These are phyloP conservation scores for Suillus weaverae DNA, from an alignment of 768 basidiomycete genomes.

Conservation along the genomic window DNA sequence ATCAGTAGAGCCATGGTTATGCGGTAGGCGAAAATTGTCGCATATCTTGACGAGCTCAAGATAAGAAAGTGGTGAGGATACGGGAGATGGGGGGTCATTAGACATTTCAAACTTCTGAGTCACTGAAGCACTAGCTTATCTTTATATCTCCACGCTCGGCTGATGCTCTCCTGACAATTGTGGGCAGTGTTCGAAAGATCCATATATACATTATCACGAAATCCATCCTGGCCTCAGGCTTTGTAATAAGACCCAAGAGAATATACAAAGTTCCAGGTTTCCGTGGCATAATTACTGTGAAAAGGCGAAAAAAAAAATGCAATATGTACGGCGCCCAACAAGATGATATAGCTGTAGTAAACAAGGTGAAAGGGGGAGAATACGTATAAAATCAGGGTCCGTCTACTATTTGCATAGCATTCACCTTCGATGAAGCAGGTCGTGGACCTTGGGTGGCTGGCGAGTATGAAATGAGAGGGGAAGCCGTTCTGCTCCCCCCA, in stretches of 20 bases:
- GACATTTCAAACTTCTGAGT: background rate
- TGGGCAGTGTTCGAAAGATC: background rate
- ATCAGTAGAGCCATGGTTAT: conserved; percentile 22
- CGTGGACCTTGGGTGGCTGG: conserved; percentile 1
- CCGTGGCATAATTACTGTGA: conserved; percentile 4
- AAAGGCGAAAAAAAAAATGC: background rate
- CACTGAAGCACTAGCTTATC: background rate
- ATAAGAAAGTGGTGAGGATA: conserved; percentile 36
- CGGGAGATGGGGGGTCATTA: conserved; percentile 2
- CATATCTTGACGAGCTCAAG: conserved; percentile 67
- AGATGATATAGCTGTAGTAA: conserved; percentile 4
- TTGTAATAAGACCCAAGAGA: conserved; percentile 2
- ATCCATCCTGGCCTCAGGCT: background rate
- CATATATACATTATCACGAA: conserved; percentile 1
- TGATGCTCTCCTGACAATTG: background rate
- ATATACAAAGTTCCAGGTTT: conserved; percentile 7
- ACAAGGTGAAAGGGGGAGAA: background rate
- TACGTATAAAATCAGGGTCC: background rate
- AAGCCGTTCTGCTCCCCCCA: background rate
- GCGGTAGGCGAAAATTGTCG: conserved; percentile 62
- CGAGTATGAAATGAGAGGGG: conserved; percentile 1
- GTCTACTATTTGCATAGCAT: conserved; percentile 5
- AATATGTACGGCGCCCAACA: background rate
- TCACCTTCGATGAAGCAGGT: conserved; percentile 2
- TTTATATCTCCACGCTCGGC: background rate